Evolutionary conservation across 2,329 filamentous ascomycete species (phyloP).

Genomic region (Akanthomyces lecanii): DNA sequence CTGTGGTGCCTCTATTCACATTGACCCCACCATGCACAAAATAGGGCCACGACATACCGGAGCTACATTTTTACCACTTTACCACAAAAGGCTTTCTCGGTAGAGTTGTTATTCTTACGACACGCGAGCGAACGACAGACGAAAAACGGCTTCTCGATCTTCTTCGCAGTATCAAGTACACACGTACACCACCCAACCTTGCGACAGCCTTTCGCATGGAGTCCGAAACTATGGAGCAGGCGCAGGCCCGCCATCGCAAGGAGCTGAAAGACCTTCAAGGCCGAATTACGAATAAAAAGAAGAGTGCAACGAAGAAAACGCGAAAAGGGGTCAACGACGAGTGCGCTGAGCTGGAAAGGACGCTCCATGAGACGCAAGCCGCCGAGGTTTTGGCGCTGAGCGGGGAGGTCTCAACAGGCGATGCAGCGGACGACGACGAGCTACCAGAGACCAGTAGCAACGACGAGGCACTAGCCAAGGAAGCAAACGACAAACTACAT

Average conservation of each 20-base stretch:
- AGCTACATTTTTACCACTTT: neutral
- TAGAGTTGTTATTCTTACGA: neutral
- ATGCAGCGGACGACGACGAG: slow-evolving; percentile 20
- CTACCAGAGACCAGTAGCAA: slow-evolving; percentile 19
- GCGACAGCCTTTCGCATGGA: slow-evolving; percentile 24
- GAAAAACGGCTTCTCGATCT: neutral
- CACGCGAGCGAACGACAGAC: neutral
- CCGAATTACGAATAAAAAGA: slow-evolving; percentile 91
- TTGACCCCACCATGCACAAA: neutral
- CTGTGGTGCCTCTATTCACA: too few species aligned
- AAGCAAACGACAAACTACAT: slow-evolving; percentile 24
- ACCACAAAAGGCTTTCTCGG: neutral
- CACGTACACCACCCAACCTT: neutral
- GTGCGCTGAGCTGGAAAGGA: slow-evolving; percentile 65
- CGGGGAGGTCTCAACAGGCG: slow-evolving; percentile 23
- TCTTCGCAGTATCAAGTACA: neutral
- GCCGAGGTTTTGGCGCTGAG: slow-evolving; percentile 49
- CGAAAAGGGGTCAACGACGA: slow-evolving; percentile 71
- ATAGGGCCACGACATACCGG: neutral
- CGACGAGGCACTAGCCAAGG: slow-evolving; percentile 20
- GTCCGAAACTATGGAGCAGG: slow-evolving; percentile 63
- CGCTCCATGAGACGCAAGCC: slow-evolving; percentile 62
- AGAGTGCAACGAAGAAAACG: slow-evolving; percentile 86
- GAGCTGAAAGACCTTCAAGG: slow-evolving; percentile 84
- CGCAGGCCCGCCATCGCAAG: slow-evolving; percentile 77